Conservation (phyloP, 106 monocot genomes). For the Dioscorea dumetorum region DNA sequence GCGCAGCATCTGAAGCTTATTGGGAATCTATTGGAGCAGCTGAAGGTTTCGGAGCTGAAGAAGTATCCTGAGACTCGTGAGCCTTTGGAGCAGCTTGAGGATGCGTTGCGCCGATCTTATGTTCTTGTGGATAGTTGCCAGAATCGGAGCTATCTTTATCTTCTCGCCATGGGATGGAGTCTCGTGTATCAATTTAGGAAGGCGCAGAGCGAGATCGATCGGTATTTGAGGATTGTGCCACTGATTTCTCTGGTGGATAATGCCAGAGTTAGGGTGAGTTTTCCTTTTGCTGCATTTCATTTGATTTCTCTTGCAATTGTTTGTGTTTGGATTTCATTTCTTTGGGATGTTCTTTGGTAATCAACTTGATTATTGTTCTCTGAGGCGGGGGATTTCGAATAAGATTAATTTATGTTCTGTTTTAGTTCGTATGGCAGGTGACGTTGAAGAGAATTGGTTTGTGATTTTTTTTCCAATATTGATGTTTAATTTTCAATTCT, state of each 20-base stretch:
- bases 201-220: conserved; percentile 72
- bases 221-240: conserved; percentile 49
- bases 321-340: no score
- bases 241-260: conserved; percentile 70
- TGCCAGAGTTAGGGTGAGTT: conserved; percentile 47
- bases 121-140: conserved; percentile 61
- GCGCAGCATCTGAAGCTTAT: conserved; percentile 68
- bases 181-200: conserved; percentile 65
- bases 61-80: conserved; percentile 63
- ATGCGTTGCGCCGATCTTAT: conserved; percentile 50
- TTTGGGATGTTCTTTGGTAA: no score
- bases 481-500: no score
- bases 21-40: conserved; percentile 55
- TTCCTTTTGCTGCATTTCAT: no score
- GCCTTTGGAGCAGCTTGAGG: conserved; percentile 70
- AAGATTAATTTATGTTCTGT: no score
- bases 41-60: conserved; percentile 67
- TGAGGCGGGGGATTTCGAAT: no score
- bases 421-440: no score
- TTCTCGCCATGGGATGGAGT: conserved; percentile 67
- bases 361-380: no score
- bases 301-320: no score
- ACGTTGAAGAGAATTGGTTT: no score
- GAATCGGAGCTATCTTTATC: conserved; percentile 52
- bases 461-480: no score